Base-by-base conservation (phyloP, 2,329 filamentous ascomycete species). In the Exophiala dermatitidis region DNA sequence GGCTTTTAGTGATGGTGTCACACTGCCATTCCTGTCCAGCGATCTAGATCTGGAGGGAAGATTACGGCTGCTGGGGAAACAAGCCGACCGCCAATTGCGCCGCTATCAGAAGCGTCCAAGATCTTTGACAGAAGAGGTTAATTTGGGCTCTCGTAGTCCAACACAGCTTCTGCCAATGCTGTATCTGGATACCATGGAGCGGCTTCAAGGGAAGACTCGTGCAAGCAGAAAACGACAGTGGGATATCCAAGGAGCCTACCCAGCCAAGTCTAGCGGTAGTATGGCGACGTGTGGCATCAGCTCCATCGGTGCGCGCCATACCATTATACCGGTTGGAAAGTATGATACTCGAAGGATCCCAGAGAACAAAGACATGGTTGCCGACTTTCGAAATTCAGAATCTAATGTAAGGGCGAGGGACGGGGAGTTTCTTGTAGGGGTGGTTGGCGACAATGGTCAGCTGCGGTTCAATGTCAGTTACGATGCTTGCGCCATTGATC, bases 1-100 rank as follows among this genome's bases (percentile, higher is more conserved):
- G 4, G 60, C 58, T 8, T 62, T 62, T 44, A 59, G 58, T 47
- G 60, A 62, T n/a, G 60, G 60, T 26, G 49, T 62, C 10, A 55
- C 56, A 2, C 43, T 62, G 5, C 60, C 58, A 1, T 61, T 60
- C 43, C 43, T 62, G 7, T 40, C 56, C 2, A 55, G 48, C 34
- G 41, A 59, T 43, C 46, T 62, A 8, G 49, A 53, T 19, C 53
- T 62, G n/a, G 47, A 52, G 40, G 53, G 56, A 10, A 40, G 60
- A 31, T 48, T 62, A 30, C 48, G 52, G 32, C 40, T 62, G 30
- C 48, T 62, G 12, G 58, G 60, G 9, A 58, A 54, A 41, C 51
- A 59, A 38, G 60, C 60, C n/a, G 45, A 60, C 50, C 46, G 54
- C 6, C 60, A 60, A 42, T 38, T 60, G 19, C 53, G 54, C 10